These are phyloP conservation scores for Daldinia grandis DNA, from an alignment of 495 filamentous ascomycete species.

Conservation along the genomic window DNA sequence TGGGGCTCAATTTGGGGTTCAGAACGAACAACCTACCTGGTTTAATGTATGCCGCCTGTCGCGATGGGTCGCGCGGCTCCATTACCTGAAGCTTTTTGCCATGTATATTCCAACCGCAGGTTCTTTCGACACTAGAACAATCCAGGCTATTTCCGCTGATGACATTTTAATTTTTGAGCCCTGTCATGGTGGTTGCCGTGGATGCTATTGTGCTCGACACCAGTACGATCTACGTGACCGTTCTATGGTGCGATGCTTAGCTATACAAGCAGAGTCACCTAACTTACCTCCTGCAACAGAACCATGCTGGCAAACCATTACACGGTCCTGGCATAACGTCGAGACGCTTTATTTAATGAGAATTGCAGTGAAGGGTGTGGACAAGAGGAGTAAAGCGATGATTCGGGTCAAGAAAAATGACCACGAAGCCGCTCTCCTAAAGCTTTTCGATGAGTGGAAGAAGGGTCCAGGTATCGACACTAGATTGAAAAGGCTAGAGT, in stretches of 20 bases:
- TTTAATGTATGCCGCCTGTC: slow-evolving; percentile 36
- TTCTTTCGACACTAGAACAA: neutral
- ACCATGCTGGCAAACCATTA: slow-evolving; percentile 41
- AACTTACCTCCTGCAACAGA: slow-evolving; percentile 13
- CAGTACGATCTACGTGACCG: slow-evolving; percentile 42
- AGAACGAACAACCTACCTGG: slow-evolving; percentile 37
- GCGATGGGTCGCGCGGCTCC: slow-evolving; percentile 20
- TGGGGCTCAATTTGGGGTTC: slow-evolving; percentile 17
- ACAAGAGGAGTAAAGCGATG: slow-evolving; percentile 41
- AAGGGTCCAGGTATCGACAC: slow-evolving; percentile 11
- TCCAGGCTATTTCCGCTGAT: slow-evolving; percentile 30
- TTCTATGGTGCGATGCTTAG: slow-evolving; percentile 34
- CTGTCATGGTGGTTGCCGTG: slow-evolving; percentile 44
- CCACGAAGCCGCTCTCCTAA: slow-evolving; percentile 22
- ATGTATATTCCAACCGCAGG: neutral
- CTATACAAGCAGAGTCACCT: slow-evolving; percentile 38
- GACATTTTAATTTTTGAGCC: slow-evolving; percentile 47
- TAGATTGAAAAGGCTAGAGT: slow-evolving; percentile 33
- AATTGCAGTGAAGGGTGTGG: slow-evolving; percentile 33
- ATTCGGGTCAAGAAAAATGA: slow-evolving; percentile 38
- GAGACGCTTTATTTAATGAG: slow-evolving; percentile 45
- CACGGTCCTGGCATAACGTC: slow-evolving; percentile 42
- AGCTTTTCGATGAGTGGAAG: slow-evolving; percentile 41
- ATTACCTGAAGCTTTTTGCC: slow-evolving; percentile 34
- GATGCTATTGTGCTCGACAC: slow-evolving; percentile 41